Evolutionary conservation across 495 filamentous ascomycete species (phyloP).

Genomic region (Xylaria flabelliformis): DNA sequence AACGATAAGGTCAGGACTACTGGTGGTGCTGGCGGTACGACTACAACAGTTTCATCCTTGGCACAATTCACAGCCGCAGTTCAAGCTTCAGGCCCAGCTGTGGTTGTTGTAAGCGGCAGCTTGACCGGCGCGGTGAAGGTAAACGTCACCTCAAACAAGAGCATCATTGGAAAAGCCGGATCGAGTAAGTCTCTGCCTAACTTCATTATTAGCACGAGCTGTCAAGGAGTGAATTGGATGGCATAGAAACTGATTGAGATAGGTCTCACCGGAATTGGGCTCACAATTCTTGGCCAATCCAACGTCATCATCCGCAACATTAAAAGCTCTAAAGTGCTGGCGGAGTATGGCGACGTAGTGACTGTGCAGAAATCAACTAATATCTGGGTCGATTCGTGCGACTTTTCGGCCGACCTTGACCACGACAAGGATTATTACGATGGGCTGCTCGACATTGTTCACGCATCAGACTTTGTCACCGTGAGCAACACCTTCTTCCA

Average conservation of each 20-base stretch:
- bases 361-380: slow-evolving; percentile 63
- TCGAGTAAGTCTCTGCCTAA: slow-evolving; percentile 30
- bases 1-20: slow-evolving; percentile 51
- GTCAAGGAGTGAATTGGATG: neutral
- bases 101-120: slow-evolving; percentile 54
- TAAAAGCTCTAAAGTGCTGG: slow-evolving; percentile 63
- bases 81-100: slow-evolving; percentile 48
- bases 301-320: slow-evolving; percentile 71
- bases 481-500: slow-evolving; percentile 58
- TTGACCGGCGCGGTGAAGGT: slow-evolving; percentile 53
- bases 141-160: slow-evolving; percentile 58
- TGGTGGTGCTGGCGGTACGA: slow-evolving; percentile 59
- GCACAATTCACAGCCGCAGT: slow-evolving; percentile 54
- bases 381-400: slow-evolving; percentile 73
- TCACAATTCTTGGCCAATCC: slow-evolving; percentile 53
- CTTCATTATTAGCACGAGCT: neutral
- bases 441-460: slow-evolving; percentile 67
- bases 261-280: slow-evolving; percentile 55
- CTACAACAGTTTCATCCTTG: slow-evolving; percentile 59
- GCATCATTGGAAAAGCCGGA: slow-evolving; percentile 52
- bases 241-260: neutral
- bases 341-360: slow-evolving; percentile 65
- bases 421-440: slow-evolving; percentile 72
- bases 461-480: slow-evolving; percentile 61
- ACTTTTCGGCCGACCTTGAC: slow-evolving; percentile 63